These are phyloP conservation scores for Colletotrichum lupini DNA, from an alignment of 2,329 filamentous ascomycete species.

Conservation along the genomic window DNA sequence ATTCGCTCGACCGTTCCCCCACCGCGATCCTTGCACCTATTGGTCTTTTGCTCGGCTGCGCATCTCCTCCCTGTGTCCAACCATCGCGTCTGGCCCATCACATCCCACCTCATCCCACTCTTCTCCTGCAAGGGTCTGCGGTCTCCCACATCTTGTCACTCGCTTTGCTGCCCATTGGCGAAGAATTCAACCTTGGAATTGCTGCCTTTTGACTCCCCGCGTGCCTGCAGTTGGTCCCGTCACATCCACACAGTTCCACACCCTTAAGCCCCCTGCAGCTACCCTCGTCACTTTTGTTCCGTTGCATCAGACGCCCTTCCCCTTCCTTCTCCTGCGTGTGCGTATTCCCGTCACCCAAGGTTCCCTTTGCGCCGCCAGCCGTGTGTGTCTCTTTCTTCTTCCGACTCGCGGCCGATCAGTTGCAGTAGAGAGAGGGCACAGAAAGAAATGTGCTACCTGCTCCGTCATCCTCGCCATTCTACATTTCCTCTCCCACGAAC, in stretches of 20 bases:
- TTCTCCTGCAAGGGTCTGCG: neutral
- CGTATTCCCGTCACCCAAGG: neutral
- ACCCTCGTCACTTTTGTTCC: conserved; percentile 28
- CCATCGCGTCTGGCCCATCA: neutral
- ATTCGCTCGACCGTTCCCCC: neutral
- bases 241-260: neutral
- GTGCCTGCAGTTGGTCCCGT: neutral
- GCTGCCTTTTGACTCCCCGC: neutral
- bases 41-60: neutral
- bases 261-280: conserved; percentile 12
- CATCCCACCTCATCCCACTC: neutral
- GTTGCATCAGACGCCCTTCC: conserved; percentile 20
- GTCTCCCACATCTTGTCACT: neutral
- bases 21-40: neutral
- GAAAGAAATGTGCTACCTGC: conserved; percentile 19
- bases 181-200: neutral
- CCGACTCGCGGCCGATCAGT: conserved; percentile 1
- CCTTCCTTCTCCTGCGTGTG: neutral
- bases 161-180: neutral
- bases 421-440: neutral
- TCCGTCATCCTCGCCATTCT: conserved; percentile 1
- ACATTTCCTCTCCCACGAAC: neutral
- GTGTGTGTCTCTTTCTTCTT: neutral
- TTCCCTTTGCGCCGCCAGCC: neutral
- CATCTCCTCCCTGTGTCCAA: neutral